phyloP scores from a whole-genome alignment of 2,329 filamentous ascomycete genomes.

The Penicillium fuscoglaucum region DNA sequence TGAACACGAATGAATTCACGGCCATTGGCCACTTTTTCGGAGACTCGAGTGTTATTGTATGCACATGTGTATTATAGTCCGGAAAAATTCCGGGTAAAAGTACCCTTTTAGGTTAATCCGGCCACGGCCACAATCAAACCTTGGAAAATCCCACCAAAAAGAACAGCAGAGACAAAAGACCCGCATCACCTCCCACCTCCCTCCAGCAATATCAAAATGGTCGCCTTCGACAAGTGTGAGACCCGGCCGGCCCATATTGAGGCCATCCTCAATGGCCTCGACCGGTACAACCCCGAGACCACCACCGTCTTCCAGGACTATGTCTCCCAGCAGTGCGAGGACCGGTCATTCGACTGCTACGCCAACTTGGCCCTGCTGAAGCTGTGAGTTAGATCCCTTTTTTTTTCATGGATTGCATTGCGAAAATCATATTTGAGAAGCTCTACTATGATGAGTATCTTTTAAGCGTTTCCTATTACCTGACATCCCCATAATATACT shows the following conservation, averaged over 20 bases:
- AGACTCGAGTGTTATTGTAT: neutral
- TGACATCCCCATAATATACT: conserved; percentile 58
- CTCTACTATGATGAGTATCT: conserved; percentile 67
- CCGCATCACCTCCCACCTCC: conserved; percentile 24
- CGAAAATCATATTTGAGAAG: neutral
- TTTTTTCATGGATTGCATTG: conserved; percentile 1
- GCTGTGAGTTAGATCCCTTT: conserved; percentile 63
- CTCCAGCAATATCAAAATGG: conserved; percentile 25
- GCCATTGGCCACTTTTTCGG: conserved; percentile 5
- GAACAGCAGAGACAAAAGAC: conserved; percentile 24
- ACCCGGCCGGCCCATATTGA: conserved; percentile 91
- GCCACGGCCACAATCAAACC: conserved; percentile 27
- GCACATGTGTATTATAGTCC: conserved; percentile 12
- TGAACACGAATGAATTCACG: conserved; percentile 18
- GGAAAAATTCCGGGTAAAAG: conserved; percentile 16
- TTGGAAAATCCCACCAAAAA: conserved; percentile 31
- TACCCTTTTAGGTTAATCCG: conserved; percentile 21
- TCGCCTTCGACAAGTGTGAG: conserved; percentile 78
- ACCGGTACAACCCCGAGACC: conserved; percentile 98
- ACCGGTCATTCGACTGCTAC: conserved; percentile 91
- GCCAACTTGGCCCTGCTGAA: conserved; percentile 95
- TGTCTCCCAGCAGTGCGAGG: conserved; percentile 90
- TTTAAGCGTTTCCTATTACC: conserved; percentile 98
- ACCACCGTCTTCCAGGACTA: conserved; percentile 92
- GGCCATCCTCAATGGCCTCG: conserved; percentile 91